A percentile compares a stretch with the other conserved stretches of the same genome.
Conservation (phyloP, 495 filamentous ascomycete species). For the Daldinia concentrica region DNA sequence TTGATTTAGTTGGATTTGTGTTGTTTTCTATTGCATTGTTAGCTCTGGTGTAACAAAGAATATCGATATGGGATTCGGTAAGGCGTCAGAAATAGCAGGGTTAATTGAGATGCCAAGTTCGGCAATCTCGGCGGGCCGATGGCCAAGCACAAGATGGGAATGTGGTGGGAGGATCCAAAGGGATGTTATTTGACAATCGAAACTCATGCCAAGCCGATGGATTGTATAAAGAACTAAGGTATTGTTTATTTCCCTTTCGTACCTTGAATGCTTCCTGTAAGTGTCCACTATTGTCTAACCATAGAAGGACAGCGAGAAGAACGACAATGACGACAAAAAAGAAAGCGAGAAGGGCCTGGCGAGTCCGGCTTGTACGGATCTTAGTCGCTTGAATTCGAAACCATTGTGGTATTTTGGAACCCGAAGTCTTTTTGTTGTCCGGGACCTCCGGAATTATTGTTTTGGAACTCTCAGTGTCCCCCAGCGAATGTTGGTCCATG, state of each 20-base stretch:
- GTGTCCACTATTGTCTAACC: slow-evolving; percentile 17
- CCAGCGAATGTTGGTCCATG: slow-evolving; percentile 28
- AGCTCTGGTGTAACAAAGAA: slow-evolving; percentile 17
- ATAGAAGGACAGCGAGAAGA: slow-evolving; percentile 28
- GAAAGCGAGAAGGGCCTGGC: slow-evolving; percentile 31
- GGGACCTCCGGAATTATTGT: slow-evolving; percentile 2
- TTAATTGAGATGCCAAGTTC: slow-evolving; percentile 35
- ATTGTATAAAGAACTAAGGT: background rate
- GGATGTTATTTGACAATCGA: slow-evolving; percentile 28
- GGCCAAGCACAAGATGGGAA: background rate
- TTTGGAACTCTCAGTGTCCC: slow-evolving; percentile 24
- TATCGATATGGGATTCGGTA: background rate
- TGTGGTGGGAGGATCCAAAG: slow-evolving; percentile 1
- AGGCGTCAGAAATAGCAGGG: slow-evolving; percentile 4
- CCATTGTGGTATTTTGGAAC: slow-evolving; percentile 19
- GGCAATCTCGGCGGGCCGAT: slow-evolving; percentile 1
- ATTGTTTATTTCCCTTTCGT: slow-evolving; percentile 11
- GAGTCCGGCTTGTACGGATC: slow-evolving; percentile 35
- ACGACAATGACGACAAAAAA: slow-evolving; percentile 18
- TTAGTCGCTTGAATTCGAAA: slow-evolving; percentile 17
- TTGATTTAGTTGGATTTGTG: slow-evolving; percentile 54
- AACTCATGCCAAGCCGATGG: slow-evolving; percentile 24
- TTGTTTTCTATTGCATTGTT: slow-evolving; percentile 42
- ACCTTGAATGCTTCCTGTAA: slow-evolving; percentile 34
- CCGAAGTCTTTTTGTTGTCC: slow-evolving; percentile 10